Percentiles rank a stretch among this genome's conserved stretches.
Conservation (phyloP, 1,139 yeast genomes). For the Sugiyamaella neomexicana region DNA sequence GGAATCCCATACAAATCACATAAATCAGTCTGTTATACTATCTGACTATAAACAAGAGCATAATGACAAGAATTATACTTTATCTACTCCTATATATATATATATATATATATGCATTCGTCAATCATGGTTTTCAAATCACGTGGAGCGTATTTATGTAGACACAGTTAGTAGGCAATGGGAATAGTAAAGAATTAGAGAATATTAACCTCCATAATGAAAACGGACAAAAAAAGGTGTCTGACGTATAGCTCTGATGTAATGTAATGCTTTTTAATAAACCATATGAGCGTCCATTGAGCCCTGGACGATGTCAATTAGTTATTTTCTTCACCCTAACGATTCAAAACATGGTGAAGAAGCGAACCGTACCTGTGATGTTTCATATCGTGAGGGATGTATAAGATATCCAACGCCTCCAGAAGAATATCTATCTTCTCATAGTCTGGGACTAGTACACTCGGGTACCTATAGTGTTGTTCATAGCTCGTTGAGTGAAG, state of each 20-base stretch:
- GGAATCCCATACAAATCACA: no score
- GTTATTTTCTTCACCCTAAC: conserved; percentile 12
- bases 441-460: neutral
- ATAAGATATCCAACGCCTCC: conserved; percentile 15
- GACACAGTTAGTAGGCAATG: neutral
- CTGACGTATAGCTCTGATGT: no score
- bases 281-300: no score
- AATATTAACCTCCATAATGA: no score
- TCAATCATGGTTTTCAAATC: neutral
- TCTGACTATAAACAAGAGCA: no score
- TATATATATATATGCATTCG: no score
- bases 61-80: no score
- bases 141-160: neutral
- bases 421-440: conserved; percentile 4
- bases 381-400: conserved; percentile 13
- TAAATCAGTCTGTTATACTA: no score
- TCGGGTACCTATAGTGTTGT: neutral
- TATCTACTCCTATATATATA: no score
- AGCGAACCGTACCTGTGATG: conserved; percentile 2
- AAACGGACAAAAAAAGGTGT: no score
- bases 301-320: conserved; percentile 2
- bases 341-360: conserved; percentile 9
- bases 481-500: neutral
- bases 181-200: no score
- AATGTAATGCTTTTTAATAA: neutral